Evolutionary conservation across 2,329 filamentous ascomycete species (phyloP).

Genomic region (Trichothecium roseum): DNA sequence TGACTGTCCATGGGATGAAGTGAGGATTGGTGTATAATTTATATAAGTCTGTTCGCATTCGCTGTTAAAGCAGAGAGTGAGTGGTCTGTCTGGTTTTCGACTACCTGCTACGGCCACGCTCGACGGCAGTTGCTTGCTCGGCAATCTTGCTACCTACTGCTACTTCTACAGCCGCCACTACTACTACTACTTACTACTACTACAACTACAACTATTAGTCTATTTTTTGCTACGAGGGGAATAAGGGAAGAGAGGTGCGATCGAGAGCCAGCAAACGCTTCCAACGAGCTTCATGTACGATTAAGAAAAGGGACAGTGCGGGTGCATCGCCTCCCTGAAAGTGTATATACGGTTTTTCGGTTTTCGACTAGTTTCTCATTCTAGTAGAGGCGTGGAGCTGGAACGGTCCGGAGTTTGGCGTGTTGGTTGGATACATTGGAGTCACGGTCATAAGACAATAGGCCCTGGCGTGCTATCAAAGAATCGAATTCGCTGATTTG

Average conservation of each 20-base stretch:
- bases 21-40: not conserved
- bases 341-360: constrained; percentile 16
- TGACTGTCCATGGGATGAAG: constrained; percentile 47
- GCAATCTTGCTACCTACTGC: too few relatives aligned
- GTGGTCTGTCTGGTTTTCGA: constrained; percentile 13
- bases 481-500: not conserved
- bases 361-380: not conserved
- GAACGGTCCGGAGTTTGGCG: constrained; percentile 3
- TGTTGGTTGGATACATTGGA: constrained; percentile 16
- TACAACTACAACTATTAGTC: too few relatives aligned
- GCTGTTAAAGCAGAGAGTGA: constrained; percentile 12
- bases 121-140: too few relatives aligned
- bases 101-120: not conserved
- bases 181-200: too few relatives aligned
- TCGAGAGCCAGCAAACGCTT: constrained; percentile 6
- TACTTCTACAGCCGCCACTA: too few relatives aligned
- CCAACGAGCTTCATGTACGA: constrained; percentile 18
- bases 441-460: not conserved
- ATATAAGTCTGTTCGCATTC: constrained; percentile 1
- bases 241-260: too few relatives aligned
- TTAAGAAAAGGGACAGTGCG: constrained; percentile 9
- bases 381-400: not conserved
- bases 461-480: not conserved
- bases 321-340: constrained; percentile 4
- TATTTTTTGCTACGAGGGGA: too few relatives aligned